Evolutionary conservation across 352 stramenopile genomes (phyloP).

Genomic region (Phytophthora foliorum): DNA sequence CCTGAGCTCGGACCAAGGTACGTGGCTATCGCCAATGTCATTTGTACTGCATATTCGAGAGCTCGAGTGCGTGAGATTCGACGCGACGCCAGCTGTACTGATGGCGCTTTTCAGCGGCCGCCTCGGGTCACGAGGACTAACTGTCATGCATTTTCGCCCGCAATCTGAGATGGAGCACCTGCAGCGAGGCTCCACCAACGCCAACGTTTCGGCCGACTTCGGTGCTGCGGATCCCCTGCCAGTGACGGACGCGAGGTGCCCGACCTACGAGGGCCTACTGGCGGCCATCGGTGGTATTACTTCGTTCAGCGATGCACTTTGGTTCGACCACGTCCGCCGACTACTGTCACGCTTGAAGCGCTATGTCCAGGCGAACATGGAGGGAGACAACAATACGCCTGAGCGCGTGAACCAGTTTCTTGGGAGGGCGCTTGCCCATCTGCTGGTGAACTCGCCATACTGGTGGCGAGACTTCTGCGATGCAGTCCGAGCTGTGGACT

Average conservation of each 20-base stretch:
- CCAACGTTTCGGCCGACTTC: conserved; percentile 12
- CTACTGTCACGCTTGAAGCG: conserved; percentile 5
- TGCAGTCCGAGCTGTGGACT: not conserved
- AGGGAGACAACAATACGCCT: conserved; percentile 12
- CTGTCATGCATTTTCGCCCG: conserved; percentile 15
- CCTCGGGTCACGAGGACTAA: conserved; percentile 1
- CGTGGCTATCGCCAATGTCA: conserved; percentile 6
- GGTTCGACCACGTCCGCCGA: conserved; percentile 5
- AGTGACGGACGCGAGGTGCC: too few species aligned
- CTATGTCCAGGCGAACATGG: conserved; percentile 8
- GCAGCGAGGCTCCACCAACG: not conserved
- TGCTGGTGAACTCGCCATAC: conserved; percentile 2
- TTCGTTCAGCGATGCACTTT: conserved; percentile 1
- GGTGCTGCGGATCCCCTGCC: not conserved
- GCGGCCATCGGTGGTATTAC: conserved; percentile 1
- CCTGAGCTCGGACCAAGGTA: conserved; percentile 1
- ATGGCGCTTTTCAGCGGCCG: conserved; percentile 6
- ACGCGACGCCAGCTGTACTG: not conserved
- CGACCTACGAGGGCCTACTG: conserved; percentile 13
- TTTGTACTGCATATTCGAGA: conserved; percentile 4
- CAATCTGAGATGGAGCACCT: conserved; percentile 3
- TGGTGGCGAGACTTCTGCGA: conserved; percentile 3
- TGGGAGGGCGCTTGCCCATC: not conserved
- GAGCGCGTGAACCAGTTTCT: conserved; percentile 13
- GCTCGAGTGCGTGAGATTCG: conserved; percentile 7